Evolutionary conservation across 2,329 filamentous ascomycete genomes (phyloP), one percentile per base, ranked within the genome.

Genomic region (Talaromyces amestolkiae): DNA sequence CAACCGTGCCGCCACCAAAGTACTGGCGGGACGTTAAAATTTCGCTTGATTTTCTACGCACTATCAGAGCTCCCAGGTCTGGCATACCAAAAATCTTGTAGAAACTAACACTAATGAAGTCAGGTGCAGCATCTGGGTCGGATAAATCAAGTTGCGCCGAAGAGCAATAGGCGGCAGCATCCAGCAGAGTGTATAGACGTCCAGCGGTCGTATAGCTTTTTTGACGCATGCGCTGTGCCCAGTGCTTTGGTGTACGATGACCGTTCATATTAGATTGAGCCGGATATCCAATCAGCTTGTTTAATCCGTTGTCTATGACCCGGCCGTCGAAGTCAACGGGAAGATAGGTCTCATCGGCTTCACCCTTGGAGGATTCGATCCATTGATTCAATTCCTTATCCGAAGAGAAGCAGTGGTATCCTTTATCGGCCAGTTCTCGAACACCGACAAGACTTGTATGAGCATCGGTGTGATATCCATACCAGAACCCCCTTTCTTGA

Each of bases 1-100:
- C 93, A 0, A 98, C 94, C 0, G 94, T 98, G 2, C 95, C 95
- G 7, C 94, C 95, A 5, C 94, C 94, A 78, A 98, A 98, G 72
- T 96, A 98, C 68, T 82, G 88, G 65, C 92, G 86, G 43, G 82
- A 81, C 37, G 85, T 80, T 49, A 97, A 87, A 2, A 89, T 74
- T 35, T 83, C 76, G 10, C 86, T 87, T 15, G 91, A 86, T 31
- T 86, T 83, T 70, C 91, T 92, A 43, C 90, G 87, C 11, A 98
- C 87, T 33, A 98, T 87, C 65, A 98, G 79, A 1, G 89, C 93
- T 3, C 94, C 94, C 2, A 98, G 82, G 74, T 97, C 92, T 0
- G 94, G 94, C 69, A 97, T 97, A 1, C 95, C 94, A 75, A 98
- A 98, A 17, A 97, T 93, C 76, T 98, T 98, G 80, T 97, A 96